Evolutionary conservation across 2,329 filamentous ascomycete genomes (phyloP), one percentile per base, ranked within the genome.

Genomic region (Fusarium beomiforme): DNA sequence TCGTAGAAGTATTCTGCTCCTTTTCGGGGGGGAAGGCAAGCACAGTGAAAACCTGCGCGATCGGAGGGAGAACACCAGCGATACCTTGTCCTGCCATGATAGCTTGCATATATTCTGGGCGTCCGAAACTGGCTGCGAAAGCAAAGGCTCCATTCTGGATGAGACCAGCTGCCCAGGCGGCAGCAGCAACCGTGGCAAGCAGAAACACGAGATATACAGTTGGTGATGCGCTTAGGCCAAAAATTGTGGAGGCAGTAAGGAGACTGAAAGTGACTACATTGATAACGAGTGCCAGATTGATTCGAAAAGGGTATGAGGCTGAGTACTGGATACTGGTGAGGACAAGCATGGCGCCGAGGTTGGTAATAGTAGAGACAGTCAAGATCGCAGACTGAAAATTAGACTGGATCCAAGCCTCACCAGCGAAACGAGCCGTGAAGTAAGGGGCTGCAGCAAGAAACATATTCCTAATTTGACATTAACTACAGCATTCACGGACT

Each of bases 81-180:
- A 99, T 86, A 34, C 91, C 95, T 81, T 99, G 96, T 2, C 96
- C 96, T 6, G 92, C 91, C 95, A 99, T 98, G 80, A 98, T 94
- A 26, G 92, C 95, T 81, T 98, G 95, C 59, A 94, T 97, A 80
- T 98, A 99, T 80, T 96, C 93, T 23, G 92, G 89, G 55, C 93
- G 86, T 37, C 91, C 93, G 77, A 97, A 98, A 56, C 93, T 91
- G 6, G 93, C 90, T 6, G 94, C 94, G 78, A 95, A 98, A 5
- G 96, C 94, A 79, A 98, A 97, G 14, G 96, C 90, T 21, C 96
- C 96, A 80, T 98, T 98, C 82, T 98, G 96, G 73, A 95, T 92
- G 54, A 98, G 85, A 0, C 93, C 95, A 0, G 94, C 92, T 0
- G 93, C 94, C 78, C 92, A 85, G 71, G 94, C 93, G 1, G 94